phyloP scores from a whole-genome alignment of 345 rosid species.

The Arabis hirsuta region DNA sequence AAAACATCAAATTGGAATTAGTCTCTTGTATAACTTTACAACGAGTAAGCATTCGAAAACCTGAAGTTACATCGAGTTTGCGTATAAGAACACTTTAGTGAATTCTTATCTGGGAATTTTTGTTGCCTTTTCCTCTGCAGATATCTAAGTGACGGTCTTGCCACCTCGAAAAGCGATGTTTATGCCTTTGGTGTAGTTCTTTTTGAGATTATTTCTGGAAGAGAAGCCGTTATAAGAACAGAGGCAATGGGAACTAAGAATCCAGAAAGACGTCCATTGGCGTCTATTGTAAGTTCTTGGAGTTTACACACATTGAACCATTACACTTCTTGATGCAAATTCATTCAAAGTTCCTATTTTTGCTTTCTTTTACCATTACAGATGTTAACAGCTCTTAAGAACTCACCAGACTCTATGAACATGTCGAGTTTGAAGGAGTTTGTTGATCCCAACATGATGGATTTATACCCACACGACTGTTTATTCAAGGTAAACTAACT shows the following conservation, averaged over 20 bases:
- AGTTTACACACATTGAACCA: conserved; percentile 13
- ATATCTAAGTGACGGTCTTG: conserved; percentile 86
- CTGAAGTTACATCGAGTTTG: too few species aligned
- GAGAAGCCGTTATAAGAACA: conserved; percentile 76
- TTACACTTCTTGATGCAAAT: conserved; percentile 16
- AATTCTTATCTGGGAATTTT: conserved; percentile 14
- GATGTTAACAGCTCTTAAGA: conserved; percentile 80
- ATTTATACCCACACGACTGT: conserved; percentile 93
- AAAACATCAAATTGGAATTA: conserved; percentile 55
- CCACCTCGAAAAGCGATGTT: conserved; percentile 88
- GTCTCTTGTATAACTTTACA: conserved; percentile 22
- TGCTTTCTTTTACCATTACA: conserved; percentile 42
- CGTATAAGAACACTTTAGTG: neutral
- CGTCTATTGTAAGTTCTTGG: conserved; percentile 69
- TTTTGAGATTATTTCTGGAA: conserved; percentile 86
- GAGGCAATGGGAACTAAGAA: conserved; percentile 64
- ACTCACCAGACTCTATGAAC: conserved; percentile 70
- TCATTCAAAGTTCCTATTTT: neutral
- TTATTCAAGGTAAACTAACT: conserved; percentile 70
- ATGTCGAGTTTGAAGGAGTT: conserved; percentile 75
- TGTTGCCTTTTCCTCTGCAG: conserved; percentile 45
- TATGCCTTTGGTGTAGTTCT: conserved; percentile 98
- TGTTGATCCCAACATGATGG: conserved; percentile 79
- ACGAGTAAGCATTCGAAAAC: too few species aligned
- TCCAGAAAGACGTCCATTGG: conserved; percentile 85